Evolutionary conservation across 2,329 filamentous ascomycete genomes (phyloP), one percentile per base, ranked within the genome.

Genomic region (Aspergillus sp.): DNA sequence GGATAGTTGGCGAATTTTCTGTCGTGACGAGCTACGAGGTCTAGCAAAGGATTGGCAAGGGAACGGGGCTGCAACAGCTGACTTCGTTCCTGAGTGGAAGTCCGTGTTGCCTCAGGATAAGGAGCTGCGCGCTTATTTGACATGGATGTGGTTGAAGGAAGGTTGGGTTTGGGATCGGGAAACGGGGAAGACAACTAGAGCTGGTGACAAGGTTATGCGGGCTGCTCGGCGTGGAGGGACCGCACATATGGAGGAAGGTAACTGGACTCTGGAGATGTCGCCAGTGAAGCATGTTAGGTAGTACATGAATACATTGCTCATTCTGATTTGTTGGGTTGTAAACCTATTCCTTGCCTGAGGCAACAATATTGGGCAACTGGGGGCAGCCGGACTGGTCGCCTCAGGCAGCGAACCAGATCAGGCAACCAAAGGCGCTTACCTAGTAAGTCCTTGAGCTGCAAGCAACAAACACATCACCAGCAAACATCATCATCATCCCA

Each of bases 1-100:
- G 53, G 93, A 97, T 76, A 93, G 90, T 71, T 97, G 92, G 91
- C 87, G 93, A 3, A 97, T 97, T 65, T 97, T 97, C 76, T 97
- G 92, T 74, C 87, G 93, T 1, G 93, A 97, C 73, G 82, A 84
- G 34, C 76, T 96, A 25, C 84, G 93, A 7, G 89, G 87, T 0
- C 76, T 88, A 19, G 87, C 89, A 1, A 74, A 78, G 9, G 86
- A 89, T 65, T 92, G 89, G 85, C 88, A 87, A 69, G 90, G 90
- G 1, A 80, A 69, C 72, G 85, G 67, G 66, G 78, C 71, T 63
- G 76, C 55, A 15, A 71, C 73, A 31, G 51, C 69, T 9, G 80
- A 81, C 15, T 92, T 93, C 72, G 88, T 92, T 69, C 91, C 92
- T 0, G 93, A 97, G 76, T 97, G 93, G 93, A 95, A 93, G 84